Evolutionary conservation across 768 basidiomycete genomes (phyloP), one percentile per base, ranked within the genome.

Genomic region (Mycena epipterygia): DNA sequence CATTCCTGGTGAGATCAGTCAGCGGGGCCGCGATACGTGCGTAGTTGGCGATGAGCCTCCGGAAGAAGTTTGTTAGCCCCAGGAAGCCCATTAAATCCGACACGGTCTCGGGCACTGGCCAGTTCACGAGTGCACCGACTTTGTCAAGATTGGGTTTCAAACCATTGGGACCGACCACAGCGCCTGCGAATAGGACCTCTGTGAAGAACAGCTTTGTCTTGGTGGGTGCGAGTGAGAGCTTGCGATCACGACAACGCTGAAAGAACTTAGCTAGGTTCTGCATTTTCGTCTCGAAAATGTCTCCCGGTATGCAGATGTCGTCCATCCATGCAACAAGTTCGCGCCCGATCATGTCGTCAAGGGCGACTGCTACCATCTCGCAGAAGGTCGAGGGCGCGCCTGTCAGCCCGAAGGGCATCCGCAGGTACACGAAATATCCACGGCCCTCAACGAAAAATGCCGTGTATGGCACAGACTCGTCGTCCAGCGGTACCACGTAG

Each of bases 1-100:
- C n/a, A n/a, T n/a, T n/a, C n/a, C 76, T 32, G 0, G 77, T 56
- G 0, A 85, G 72, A 62, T 84, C 79, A 0, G 70, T 68, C 5
- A 86, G 72, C 0, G 82, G 84, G 12, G 73, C 73, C n/a, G 74
- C 82, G 0, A 82, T 69, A 3, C 63, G 53, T 0, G 83, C 74
- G 44, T 84, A 86, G 35, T 76, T 77, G 32, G 75, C 68, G 44
- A 84, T 81, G 1, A 84, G 65, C n/a, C n/a, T n/a, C n/a, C n/a
- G n/a, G n/a, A n/a, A n/a, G n/a, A n/a, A n/a, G n/a, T n/a, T n/a
- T n/a, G 23, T 80, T 6, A 83, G 70, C 0, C 84, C 81, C 12
- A 82, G 44, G 70, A 86, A 85, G 8, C 72, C 74, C 12, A 68
- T 63, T 11, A 86, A 71, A 21, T 82, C 68, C 0, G 42, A 42